These are phyloP conservation scores for Magnolia changhungtana DNA, from an alignment of 164 flowering plant genomes.

Conservation along the genomic window DNA sequence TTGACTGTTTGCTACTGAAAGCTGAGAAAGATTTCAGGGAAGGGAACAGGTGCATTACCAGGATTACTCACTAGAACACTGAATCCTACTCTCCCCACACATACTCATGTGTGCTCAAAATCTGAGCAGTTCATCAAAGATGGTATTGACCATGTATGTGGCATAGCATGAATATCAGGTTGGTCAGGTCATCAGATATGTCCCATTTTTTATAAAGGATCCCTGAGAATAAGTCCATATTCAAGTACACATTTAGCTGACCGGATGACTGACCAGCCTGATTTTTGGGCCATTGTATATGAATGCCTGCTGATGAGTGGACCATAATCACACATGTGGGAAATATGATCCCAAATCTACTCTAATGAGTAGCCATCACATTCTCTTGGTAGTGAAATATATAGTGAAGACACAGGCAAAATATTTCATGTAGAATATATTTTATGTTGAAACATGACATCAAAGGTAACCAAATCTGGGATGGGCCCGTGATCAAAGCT, in stretches of 20 bases:
- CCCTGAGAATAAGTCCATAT: neutral
- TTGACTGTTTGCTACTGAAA: conserved; percentile 1
- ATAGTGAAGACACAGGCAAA: no score
- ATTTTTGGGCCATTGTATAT: neutral
- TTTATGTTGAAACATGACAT: no score
- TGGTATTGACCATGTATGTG: neutral
- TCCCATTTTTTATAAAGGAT: neutral
- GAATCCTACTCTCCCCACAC: neutral
- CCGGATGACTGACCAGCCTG: neutral
- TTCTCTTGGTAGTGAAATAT: no score
- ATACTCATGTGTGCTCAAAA: neutral
- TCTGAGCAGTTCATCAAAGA: neutral
- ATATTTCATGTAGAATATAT: no score
- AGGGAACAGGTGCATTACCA: neutral
- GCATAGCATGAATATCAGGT: neutral
- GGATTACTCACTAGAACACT: no score
- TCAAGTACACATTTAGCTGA: neutral
- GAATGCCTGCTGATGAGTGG: neutral
- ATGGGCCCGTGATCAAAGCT: conserved; percentile 11
- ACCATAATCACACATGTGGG: neutral
- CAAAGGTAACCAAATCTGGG: neutral
- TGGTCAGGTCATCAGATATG: neutral
- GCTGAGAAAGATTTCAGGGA: neutral
- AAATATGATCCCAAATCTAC: neutral
- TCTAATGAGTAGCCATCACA: no score